phyloP scores from a whole-genome alignment of 306 rosid species.

The Notholithocarpus densiflorus region DNA sequence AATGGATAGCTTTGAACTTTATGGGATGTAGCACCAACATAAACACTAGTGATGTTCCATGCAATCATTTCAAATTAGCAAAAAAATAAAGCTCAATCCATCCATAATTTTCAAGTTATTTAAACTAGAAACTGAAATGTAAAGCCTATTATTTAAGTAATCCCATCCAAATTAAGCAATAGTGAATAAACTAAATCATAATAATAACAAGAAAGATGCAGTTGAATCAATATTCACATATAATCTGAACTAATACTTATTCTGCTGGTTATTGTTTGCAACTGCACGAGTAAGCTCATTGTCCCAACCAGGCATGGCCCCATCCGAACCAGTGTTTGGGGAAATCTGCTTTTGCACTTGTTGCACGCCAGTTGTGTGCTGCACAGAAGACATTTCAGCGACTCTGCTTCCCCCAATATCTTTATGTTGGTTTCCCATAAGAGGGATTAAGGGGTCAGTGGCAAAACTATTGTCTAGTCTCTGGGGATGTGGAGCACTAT shows the following conservation, averaged over 20 bases:
- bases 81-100: no score
- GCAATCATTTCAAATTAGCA: no score
- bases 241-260: not conserved
- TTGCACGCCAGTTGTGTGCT: constrained; percentile 10
- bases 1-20: no score
- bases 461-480: constrained; percentile 31
- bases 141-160: no score
- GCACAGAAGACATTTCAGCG: constrained; percentile 26
- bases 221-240: not conserved
- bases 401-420: constrained; percentile 29
- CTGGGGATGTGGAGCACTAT: constrained; percentile 26
- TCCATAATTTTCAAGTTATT: no score
- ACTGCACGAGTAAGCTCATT: constrained; percentile 12
- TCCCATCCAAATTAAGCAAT: no score
- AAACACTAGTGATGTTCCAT: no score
- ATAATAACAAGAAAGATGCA: not conserved
- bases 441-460: constrained; percentile 13
- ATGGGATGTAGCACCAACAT: no score
- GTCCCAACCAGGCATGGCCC: constrained; percentile 32
- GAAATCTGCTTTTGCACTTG: constrained; percentile 28
- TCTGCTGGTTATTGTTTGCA: constrained; percentile 21
- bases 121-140: no score
- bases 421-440: constrained; percentile 27
- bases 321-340: constrained; percentile 13
- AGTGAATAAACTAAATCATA: not conserved